Conservation (phyloP, 257 asterid species). For the Gardenia jasminoides region DNA sequence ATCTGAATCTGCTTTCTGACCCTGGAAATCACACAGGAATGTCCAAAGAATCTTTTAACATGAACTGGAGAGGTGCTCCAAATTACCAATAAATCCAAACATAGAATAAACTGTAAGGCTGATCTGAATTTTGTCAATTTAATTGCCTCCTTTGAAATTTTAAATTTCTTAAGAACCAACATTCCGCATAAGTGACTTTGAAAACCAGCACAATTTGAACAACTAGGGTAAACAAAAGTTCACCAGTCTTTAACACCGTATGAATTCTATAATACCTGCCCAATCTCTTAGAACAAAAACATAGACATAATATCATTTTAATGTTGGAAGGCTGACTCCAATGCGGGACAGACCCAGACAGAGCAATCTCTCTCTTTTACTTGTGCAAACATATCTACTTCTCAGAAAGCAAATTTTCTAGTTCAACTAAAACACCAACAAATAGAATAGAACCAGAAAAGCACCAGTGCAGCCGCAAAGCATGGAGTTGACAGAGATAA, state of each 20-base stretch:
- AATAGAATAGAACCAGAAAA: not conserved
- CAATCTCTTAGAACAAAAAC: not conserved
- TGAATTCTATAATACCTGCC: not conserved
- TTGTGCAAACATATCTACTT: not conserved
- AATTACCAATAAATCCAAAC: not conserved
- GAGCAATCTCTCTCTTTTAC: not conserved
- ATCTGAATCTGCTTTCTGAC: conserved; percentile 88
- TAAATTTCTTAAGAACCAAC: not conserved
- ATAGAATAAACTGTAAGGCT: not conserved
- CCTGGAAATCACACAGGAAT: conserved; percentile 41
- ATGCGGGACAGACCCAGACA: not conserved
- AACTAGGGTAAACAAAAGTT: not conserved
- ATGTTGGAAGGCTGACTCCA: not conserved
- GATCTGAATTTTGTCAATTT: not conserved
- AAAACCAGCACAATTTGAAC: not conserved
- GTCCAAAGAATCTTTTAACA: not conserved
- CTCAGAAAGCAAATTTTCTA: not conserved
- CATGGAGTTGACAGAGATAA: not conserved
- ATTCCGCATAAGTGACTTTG: not conserved
- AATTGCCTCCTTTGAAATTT: not conserved
- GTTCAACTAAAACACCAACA: not conserved
- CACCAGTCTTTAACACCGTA: not conserved
- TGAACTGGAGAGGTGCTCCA: not conserved
- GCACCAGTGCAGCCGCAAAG: not conserved
- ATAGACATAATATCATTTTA: not conserved